Evolutionary conservation across 768 basidiomycete species (phyloP).

Genomic region (Lenzites betulinus): DNA sequence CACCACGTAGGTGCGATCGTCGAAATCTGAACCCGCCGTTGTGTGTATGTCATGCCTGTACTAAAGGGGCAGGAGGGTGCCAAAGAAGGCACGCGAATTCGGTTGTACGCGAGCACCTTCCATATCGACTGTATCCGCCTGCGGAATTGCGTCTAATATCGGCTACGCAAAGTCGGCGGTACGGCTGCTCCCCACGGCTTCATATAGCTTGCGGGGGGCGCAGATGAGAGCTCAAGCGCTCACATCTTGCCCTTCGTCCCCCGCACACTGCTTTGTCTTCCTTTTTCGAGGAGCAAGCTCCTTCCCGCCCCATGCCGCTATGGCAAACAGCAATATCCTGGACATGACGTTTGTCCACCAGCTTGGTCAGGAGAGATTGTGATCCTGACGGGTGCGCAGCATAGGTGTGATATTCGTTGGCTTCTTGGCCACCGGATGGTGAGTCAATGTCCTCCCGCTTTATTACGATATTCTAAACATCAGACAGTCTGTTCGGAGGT

Average conservation of each 20-base stretch:
- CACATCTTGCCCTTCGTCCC: not conserved
- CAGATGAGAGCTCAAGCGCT: not conserved
- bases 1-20: too few relatives aligned
- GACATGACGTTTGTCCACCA: not conserved
- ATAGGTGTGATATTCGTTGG: conserved; percentile 7
- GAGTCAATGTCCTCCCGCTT: not conserved
- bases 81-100: not conserved
- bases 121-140: conserved; percentile 1
- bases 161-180: not conserved
- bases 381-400: not conserved
- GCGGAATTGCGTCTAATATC: not conserved
- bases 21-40: too few relatives aligned
- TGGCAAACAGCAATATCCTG: not conserved
- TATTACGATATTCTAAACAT: not conserved
- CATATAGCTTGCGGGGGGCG: conserved; percentile 1
- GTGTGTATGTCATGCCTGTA: not conserved
- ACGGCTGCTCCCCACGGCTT: not conserved
- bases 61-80: not conserved
- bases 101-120: not conserved
- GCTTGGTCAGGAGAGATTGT: too few relatives aligned
- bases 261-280: not conserved
- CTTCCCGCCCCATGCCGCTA: conserved; percentile 2
- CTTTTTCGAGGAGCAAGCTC: not conserved
- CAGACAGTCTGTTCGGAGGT: conserved; percentile 11
- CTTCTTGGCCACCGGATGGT: conserved; percentile 4